Conservation (phyloP, 148 eudicot species). For the Rhododendron molle region DNA sequence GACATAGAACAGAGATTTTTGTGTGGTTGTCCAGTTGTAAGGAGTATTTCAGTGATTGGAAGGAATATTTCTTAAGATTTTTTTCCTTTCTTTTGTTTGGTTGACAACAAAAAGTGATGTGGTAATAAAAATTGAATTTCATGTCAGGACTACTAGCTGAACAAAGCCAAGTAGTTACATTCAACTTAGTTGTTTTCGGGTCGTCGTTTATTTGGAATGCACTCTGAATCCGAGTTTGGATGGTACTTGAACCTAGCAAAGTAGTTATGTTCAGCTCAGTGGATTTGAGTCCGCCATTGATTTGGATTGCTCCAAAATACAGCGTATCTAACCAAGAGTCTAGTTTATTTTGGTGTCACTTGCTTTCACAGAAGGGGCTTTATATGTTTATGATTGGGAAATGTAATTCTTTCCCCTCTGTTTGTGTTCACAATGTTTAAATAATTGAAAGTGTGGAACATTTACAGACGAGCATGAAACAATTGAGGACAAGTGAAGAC, state of each 20-base stretch:
- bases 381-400: background rate
- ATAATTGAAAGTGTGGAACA: background rate
- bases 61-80: background rate
- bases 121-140: background rate
- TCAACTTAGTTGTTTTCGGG: background rate
- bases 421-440: slow-evolving; percentile 6
- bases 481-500: slow-evolving; percentile 43
- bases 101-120: background rate
- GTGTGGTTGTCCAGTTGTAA: background rate
- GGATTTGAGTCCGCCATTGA: background rate
- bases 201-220: background rate
- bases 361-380: background rate
- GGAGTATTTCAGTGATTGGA: background rate
- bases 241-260: background rate
- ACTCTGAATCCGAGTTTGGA: background rate
- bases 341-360: background rate
- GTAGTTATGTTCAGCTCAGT: background rate
- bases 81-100: background rate
- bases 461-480: slow-evolving; percentile 57
- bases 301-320: background rate
- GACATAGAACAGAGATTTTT: background rate
- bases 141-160: background rate
- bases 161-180: background rate
- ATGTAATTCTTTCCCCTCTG: background rate
- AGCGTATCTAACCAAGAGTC: background rate